These are phyloP conservation scores for Amylocystis lapponica DNA, from an alignment of 768 basidiomycete species.

Conservation along the genomic window DNA sequence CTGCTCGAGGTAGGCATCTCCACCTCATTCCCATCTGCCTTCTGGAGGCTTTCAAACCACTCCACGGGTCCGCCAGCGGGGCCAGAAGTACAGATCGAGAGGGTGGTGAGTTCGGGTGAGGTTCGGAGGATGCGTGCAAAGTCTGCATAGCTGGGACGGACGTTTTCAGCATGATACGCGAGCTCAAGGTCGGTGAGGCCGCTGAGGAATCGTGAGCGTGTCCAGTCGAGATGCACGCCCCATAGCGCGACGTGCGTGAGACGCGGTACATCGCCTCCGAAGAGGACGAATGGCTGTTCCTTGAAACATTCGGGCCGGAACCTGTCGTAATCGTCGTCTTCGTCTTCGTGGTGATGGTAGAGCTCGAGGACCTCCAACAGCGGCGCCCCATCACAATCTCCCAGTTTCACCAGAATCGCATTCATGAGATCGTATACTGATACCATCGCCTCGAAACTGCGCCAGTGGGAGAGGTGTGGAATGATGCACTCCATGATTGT, in stretches of 20 bases:
- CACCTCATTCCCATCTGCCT: background rate
- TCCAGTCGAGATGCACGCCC: conserved; percentile 72
- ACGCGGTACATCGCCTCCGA: conserved; percentile 46
- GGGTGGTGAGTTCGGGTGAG: conserved; percentile 47
- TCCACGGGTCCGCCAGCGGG: conserved; percentile 38
- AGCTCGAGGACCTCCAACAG: conserved; percentile 48
- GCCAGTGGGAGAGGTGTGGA: conserved; percentile 53
- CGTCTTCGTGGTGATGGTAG: conserved; percentile 45
- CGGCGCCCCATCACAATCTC: conserved; percentile 42
- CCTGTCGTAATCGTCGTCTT: conserved; percentile 28
- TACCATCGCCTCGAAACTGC: conserved; percentile 40
- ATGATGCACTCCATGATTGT: conserved; percentile 33
- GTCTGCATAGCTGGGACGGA: conserved; percentile 51
- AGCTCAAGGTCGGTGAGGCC: conserved; percentile 50
- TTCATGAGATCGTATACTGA: conserved; percentile 38
- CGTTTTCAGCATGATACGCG: conserved; percentile 56
- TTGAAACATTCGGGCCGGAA: conserved; percentile 31
- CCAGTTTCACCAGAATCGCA: conserved; percentile 21
- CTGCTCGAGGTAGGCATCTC: background rate
- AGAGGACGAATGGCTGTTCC: conserved; percentile 43
- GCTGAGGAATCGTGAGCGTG: conserved; percentile 36
- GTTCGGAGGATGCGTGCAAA: conserved; percentile 46
- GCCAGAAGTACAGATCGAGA: conserved; percentile 54
- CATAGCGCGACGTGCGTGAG: conserved; percentile 47
- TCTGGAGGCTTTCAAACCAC: conserved; percentile 26